These are phyloP conservation scores for Hypoxylon lenormandii DNA, from an alignment of 495 filamentous ascomycete genomes.

Conservation along the genomic window DNA sequence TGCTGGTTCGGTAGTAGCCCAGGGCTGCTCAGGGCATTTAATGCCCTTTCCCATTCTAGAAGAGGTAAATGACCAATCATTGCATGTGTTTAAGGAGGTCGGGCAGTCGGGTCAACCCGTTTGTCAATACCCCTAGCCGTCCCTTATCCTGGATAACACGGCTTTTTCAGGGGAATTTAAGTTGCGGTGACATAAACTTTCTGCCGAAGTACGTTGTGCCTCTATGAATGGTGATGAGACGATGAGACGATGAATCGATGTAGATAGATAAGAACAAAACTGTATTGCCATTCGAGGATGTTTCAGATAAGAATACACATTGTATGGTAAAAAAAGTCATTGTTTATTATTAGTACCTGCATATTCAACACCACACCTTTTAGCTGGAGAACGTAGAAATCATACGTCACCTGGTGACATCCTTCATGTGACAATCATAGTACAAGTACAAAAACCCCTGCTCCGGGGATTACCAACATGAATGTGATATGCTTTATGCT, in stretches of 20 bases:
- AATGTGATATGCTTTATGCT: conserved; percentile 21
- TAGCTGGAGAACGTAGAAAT: conserved; percentile 10
- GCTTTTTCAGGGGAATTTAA: background rate
- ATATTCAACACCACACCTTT: background rate
- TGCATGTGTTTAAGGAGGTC: no score
- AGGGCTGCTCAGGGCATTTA: background rate
- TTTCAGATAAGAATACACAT: no score
- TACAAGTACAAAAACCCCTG: conserved; percentile 3
- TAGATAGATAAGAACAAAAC: no score
- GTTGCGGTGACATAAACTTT: background rate
- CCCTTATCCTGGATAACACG: conserved; percentile 1
- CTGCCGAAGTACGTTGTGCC: background rate
- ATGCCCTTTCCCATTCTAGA: conserved; percentile 1
- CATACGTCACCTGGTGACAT: conserved; percentile 35
- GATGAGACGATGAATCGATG: no score
- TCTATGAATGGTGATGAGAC: background rate
- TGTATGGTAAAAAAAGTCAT: no score
- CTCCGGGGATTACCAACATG: conserved; percentile 10
- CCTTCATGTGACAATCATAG: conserved; percentile 18
- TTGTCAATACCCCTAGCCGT: background rate
- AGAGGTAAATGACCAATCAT: conserved; percentile 21
- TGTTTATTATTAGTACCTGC: background rate
- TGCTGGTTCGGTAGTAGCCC: background rate
- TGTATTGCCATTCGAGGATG: no score
- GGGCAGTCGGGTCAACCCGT: conserved; percentile 6